Evolutionary conservation across 768 basidiomycete species (phyloP).

Genomic region (Suillus sp.): DNA sequence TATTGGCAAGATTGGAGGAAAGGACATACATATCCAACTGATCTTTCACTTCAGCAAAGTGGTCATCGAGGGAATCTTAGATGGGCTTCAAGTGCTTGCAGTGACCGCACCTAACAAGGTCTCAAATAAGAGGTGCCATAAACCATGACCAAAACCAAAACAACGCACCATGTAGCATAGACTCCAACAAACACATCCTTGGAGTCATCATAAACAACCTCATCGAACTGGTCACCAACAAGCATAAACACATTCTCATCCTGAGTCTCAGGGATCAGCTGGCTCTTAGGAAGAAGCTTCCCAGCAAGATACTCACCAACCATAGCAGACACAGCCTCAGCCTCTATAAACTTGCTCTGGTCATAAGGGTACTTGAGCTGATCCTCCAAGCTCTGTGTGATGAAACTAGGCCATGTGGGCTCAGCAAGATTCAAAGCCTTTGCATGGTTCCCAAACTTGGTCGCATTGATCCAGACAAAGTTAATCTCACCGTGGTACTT

Average conservation of each 20-base stretch:
- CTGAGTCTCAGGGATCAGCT: conserved; percentile 82
- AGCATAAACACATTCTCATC: conserved; percentile 80
- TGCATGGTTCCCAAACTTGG: conserved; percentile 54
- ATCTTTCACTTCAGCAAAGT: conserved; percentile 75
- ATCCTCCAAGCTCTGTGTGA: conserved; percentile 80
- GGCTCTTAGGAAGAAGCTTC: conserved; percentile 79
- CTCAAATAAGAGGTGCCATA: not conserved
- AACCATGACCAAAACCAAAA: conserved; percentile 15
- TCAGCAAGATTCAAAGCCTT: conserved; percentile 89
- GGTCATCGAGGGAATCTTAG: conserved; percentile 90
- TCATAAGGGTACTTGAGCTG: conserved; percentile 91
- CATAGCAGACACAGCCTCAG: conserved; percentile 58
- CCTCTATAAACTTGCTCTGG: conserved; percentile 62
- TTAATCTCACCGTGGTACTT: too few relatives aligned
- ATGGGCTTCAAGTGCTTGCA: conserved; percentile 96
- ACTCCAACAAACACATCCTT: conserved; percentile 98
- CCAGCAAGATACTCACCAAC: conserved; percentile 69
- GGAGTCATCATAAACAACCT: conserved; percentile 79
- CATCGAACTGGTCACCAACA: conserved; percentile 88
- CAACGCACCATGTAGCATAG: conserved; percentile 88
- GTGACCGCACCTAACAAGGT: conserved; percentile 75
- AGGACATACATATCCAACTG: conserved; percentile 70
- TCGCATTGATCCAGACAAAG: too few relatives aligned
- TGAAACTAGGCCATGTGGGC: conserved; percentile 90
- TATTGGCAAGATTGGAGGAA: not conserved